Conservation (phyloP, 176 grass and related monocot species). For the Pontederia paniculata region DNA sequence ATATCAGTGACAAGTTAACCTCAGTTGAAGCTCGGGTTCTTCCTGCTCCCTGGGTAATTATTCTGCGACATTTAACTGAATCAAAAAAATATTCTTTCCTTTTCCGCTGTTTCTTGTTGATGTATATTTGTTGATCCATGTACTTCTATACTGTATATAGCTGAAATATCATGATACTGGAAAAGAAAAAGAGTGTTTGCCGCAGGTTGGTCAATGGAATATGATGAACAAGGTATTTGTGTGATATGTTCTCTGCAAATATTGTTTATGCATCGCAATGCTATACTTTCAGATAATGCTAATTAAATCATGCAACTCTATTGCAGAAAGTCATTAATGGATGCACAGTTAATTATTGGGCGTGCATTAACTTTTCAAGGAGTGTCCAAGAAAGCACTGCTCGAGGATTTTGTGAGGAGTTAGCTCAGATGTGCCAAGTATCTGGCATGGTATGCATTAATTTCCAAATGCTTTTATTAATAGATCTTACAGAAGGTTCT, state of each 20-base stretch:
- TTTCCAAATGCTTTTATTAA: not conserved
- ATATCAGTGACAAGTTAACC: conserved; percentile 88
- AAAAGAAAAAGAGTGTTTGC: conserved; percentile 97
- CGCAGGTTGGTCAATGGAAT: conserved; percentile 99
- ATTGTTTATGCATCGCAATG: too few relatives aligned
- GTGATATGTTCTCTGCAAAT: not conserved
- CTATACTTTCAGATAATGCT: not conserved
- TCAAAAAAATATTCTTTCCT: not conserved
- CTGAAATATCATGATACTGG: conserved; percentile 93
- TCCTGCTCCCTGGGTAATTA: conserved; percentile 93
- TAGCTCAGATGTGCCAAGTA: conserved; percentile 94
- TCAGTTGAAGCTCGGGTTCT: conserved; percentile 96
- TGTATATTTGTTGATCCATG: not conserved
- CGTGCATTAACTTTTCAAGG: conserved; percentile 95
- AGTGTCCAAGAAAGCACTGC: conserved; percentile 96
- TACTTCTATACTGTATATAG: conserved; percentile 21
- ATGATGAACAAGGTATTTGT: conserved; percentile 92
- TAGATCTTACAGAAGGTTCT: not conserved
- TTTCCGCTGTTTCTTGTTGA: too few relatives aligned
- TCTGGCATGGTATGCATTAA: conserved; percentile 68
- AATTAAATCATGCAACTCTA: not conserved
- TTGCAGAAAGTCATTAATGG: conserved; percentile 98
- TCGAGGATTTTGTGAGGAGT: conserved; percentile 85
- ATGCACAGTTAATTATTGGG: conserved; percentile 81
- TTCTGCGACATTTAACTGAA: not conserved